phyloP scores from a whole-genome alignment of 805 yeast genomes.

The Sungouiozyma intestinalis region DNA sequence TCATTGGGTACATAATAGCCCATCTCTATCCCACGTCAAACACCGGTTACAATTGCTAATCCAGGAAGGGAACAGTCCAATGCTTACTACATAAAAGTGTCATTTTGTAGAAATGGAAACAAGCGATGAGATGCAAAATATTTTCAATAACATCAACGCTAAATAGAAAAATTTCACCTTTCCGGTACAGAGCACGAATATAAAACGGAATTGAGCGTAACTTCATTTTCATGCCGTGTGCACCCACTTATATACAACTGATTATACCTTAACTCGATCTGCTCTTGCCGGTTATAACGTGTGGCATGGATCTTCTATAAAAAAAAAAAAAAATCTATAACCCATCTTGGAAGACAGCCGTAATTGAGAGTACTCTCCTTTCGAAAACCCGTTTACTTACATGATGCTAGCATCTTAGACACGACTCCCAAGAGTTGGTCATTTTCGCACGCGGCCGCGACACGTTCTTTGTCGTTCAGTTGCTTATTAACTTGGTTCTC shows the following conservation, averaged over 20 bases:
- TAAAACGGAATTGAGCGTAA: too few relatives aligned
- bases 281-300: background rate
- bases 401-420: constrained; percentile 81
- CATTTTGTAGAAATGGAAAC: background rate
- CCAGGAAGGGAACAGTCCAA: background rate
- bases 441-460: constrained; percentile 97
- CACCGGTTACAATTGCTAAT: too few relatives aligned
- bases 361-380: background rate
- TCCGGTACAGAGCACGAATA: too few relatives aligned
- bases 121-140: background rate
- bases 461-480: constrained; percentile 92
- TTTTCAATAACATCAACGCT: background rate
- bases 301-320: background rate
- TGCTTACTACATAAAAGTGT: background rate
- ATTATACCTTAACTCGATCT: too few relatives aligned
- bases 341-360: background rate
- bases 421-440: constrained; percentile 86
- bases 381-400: constrained; percentile 31
- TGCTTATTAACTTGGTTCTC: constrained; percentile 95
- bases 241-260: constrained; percentile 1
- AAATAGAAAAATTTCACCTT: background rate
- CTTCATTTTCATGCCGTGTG: too few relatives aligned
- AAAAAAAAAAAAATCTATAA: background rate
- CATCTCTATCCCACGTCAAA: constrained; percentile 37
- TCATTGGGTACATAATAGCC: constrained; percentile 53